phyloP scores from a whole-genome alignment of 257 asterid species.

The Solanum bulbocastanum region DNA sequence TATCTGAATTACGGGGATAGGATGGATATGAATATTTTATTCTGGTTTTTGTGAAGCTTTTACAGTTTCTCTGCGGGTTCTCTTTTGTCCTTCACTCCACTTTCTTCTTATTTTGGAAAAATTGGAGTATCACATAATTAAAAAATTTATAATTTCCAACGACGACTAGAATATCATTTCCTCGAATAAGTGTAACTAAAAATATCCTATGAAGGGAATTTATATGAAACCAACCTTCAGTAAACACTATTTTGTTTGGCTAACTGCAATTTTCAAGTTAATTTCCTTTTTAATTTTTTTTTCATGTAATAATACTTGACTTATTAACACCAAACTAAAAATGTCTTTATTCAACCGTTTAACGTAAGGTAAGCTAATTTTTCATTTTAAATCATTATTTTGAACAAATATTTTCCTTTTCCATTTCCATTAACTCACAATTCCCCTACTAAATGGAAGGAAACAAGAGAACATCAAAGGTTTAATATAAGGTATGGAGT shows the following conservation, averaged over 20 bases:
- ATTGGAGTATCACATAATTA: background rate
- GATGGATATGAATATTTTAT: background rate
- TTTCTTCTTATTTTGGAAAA: background rate
- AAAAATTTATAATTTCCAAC: no score
- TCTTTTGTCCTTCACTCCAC: conserved; percentile 9
- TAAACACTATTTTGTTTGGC: background rate
- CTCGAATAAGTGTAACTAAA: background rate
- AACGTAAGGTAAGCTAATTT: background rate
- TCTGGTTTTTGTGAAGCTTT: conserved; percentile 5
- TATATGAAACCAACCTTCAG: no score
- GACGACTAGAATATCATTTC: background rate
- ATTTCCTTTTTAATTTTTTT: background rate
- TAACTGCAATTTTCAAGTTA: background rate
- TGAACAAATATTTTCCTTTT: background rate
- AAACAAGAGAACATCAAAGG: background rate
- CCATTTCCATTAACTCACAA: background rate
- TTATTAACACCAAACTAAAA: background rate
- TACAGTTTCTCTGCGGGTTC: conserved; percentile 10
- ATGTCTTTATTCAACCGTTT: background rate
- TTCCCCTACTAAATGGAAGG: background rate
- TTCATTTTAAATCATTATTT: background rate
- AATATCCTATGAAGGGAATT: background rate
- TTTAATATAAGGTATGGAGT: background rate
- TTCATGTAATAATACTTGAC: background rate
- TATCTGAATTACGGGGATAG: background rate